These are phyloP conservation scores for Catharanthus roseus DNA, from an alignment of 257 asterid genomes.

Conservation along the genomic window DNA sequence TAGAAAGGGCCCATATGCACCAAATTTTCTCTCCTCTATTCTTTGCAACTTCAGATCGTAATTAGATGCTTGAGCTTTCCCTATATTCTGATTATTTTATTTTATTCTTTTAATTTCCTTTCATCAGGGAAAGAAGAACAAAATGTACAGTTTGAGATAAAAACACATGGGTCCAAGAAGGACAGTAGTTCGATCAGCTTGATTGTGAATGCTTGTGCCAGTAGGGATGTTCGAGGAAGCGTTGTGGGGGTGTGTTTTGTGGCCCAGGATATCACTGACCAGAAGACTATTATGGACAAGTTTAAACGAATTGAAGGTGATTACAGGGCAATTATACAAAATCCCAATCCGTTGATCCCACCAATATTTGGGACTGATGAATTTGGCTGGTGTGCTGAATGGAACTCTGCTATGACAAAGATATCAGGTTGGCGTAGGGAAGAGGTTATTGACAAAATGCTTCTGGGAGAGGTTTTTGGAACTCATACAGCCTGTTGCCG, in stretches of 20 bases:
- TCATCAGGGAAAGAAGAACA: conserved; percentile 75
- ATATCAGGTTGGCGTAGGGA: conserved; percentile 70
- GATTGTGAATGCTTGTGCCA: conserved; percentile 85
- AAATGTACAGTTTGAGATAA: conserved; percentile 78
- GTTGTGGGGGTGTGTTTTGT: conserved; percentile 93
- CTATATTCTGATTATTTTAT: background rate
- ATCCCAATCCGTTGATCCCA: conserved; percentile 84
- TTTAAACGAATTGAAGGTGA: conserved; percentile 94
- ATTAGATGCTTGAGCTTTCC: background rate
- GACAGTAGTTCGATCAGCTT: conserved; percentile 73
- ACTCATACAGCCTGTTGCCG: conserved; percentile 53
- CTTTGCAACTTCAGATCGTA: background rate
- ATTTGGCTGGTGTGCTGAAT: conserved; percentile 94
- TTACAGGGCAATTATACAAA: conserved; percentile 78
- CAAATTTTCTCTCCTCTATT: background rate
- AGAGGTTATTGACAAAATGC: conserved; percentile 79
- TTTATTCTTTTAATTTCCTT: background rate
- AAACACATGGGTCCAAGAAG: conserved; percentile 47
- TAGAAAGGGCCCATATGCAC: too few species aligned
- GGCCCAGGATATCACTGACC: conserved; percentile 86
- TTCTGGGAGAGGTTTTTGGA: conserved; percentile 88
- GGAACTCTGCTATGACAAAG: conserved; percentile 93
- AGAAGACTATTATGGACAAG: conserved; percentile 86
- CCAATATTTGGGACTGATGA: conserved; percentile 91
- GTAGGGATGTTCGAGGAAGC: conserved; percentile 75